Percentiles rank a stretch among this genome's conserved stretches.
Evolutionary conservation across 768 basidiomycete species (phyloP).

Genomic region (Tricholomella constricta): DNA sequence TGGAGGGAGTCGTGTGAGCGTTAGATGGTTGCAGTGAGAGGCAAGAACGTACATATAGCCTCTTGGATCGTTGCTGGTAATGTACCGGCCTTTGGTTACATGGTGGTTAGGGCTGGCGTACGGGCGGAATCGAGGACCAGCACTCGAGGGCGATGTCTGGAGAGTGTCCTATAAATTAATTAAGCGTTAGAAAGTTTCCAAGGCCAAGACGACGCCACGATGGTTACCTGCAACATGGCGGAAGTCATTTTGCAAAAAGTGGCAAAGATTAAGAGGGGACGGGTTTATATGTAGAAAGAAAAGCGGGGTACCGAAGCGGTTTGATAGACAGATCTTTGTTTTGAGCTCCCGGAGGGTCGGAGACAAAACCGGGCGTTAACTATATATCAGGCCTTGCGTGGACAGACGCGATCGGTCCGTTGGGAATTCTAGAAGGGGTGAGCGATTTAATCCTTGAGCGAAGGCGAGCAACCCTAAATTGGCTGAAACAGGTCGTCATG

Average conservation of each 20-base stretch:
- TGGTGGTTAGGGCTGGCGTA: slow-evolving; percentile 77
- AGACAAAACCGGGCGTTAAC: slow-evolving; percentile 18
- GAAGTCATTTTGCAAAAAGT: slow-evolving; percentile 40
- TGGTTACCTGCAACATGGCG: slow-evolving; percentile 45
- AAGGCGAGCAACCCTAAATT: slow-evolving; percentile 37
- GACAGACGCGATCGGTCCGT: slow-evolving; percentile 25
- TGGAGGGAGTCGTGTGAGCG: not conserved
- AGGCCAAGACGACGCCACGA: not conserved
- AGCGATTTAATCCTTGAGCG: slow-evolving; percentile 30
- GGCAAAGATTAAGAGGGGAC: slow-evolving; percentile 7
- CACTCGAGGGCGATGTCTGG: slow-evolving; percentile 40
- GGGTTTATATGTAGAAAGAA: slow-evolving; percentile 20
- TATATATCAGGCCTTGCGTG: not conserved
- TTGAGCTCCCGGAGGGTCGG: slow-evolving; percentile 20
- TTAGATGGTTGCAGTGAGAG: not conserved
- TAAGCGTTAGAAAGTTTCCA: slow-evolving; percentile 4
- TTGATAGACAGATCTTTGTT: slow-evolving; percentile 24
- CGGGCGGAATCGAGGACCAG: slow-evolving; percentile 57
- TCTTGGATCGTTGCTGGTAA: slow-evolving; percentile 86
- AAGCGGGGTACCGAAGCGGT: slow-evolving; percentile 19
- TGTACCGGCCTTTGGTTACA: slow-evolving; percentile 85
- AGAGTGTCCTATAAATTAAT: slow-evolving; percentile 38
- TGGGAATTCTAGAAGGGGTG: slow-evolving; percentile 36
- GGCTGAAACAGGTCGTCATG: slow-evolving; percentile 43
- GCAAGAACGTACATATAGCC: slow-evolving; percentile 73